Base-by-base conservation (phyloP, 345 rosid genomes). In the Hypericum perforatum region DNA sequence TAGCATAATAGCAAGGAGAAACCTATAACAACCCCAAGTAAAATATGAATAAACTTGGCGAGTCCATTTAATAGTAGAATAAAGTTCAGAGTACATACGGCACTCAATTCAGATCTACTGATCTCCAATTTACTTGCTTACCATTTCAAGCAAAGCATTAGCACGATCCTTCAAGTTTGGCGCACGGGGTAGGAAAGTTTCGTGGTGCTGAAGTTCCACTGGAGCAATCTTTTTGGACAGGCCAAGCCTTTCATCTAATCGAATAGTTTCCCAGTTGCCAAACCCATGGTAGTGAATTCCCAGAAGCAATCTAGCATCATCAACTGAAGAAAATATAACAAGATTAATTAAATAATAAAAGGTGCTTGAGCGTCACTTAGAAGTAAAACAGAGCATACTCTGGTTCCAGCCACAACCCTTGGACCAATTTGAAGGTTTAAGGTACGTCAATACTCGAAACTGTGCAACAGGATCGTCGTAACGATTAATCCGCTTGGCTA, bases 341-440 rank as follows among this genome's bases (percentile, higher is more conserved):
- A 46, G 43, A 40, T 43, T 11, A 61, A 45, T 41, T 47, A 49
- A 41, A 38, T 16, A 45, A 14, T 38, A 6, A 15, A 50, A 46
- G 22, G 52, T 37, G 37, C 0, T 10, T 43, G 8, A 12, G 40
- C 52, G n/a, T 14, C 10, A 39, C 39, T 37, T 32, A 11, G 36
- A 11, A 43, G 37, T 5, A 32, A 13, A 41, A 57, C 22, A 7
- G 29, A 13, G 6, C 89, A 52, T 79, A 89, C 99, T 70, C 70
- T 84, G 95, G 73, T 89, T 89, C 99, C 99, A 94, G 41, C 99
- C 97, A 56, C 99, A 94, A 53, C 99, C 99, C 78, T 94, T 94
- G 45, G 99, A 84, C 99, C 99, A 94, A 61, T 89, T 94, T 10
- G 99, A 85, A 68, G 97, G 95, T 77, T 89, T 94, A 54, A 89